These are phyloP conservation scores for Cerrena zonata DNA, from an alignment of 1,284 basidiomycete species.

Conservation along the genomic window DNA sequence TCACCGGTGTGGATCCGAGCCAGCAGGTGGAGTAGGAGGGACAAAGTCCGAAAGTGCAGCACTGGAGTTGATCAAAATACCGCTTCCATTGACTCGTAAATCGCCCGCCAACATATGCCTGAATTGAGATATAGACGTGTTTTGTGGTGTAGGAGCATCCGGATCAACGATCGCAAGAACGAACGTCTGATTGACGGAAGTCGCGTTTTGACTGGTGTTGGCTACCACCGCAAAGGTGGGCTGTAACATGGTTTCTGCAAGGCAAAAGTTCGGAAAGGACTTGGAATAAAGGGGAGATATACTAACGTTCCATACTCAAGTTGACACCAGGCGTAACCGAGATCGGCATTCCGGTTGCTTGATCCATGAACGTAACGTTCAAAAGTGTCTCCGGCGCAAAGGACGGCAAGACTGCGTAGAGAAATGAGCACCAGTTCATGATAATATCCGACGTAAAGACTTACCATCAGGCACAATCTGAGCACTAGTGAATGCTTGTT, in stretches of 20 bases:
- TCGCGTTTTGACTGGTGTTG: slow-evolving; percentile 15
- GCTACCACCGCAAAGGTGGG: slow-evolving; percentile 33
- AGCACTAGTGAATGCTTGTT: slow-evolving; percentile 34
- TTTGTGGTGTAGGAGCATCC: slow-evolving; percentile 47
- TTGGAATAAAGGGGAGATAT: no score
- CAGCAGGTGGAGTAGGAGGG: slow-evolving; percentile 46
- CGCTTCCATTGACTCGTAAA: slow-evolving; percentile 23
- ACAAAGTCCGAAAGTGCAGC: slow-evolving; percentile 40
- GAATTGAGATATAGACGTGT: slow-evolving; percentile 39
- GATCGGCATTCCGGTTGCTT: slow-evolving; percentile 24
- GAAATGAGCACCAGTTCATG: background rate
- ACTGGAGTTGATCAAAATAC: slow-evolving; percentile 39
- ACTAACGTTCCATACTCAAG: slow-evolving; percentile 38
- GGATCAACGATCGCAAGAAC: slow-evolving; percentile 45
- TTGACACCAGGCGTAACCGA: slow-evolving; percentile 35
- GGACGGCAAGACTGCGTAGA: slow-evolving; percentile 28
- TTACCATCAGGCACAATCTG: slow-evolving; percentile 36
- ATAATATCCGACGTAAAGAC: background rate
- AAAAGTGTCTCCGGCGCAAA: slow-evolving; percentile 34
- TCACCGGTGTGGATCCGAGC: slow-evolving; percentile 47
- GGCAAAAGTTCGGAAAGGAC: background rate
- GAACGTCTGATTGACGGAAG: slow-evolving; percentile 37
- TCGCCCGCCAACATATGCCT: slow-evolving; percentile 48
- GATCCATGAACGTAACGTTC: slow-evolving; percentile 34
- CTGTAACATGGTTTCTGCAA: slow-evolving; percentile 37